These are phyloP conservation scores for Thraustochytrium striatum DNA, from an alignment of 352 stramenopile species.

Conservation along the genomic window DNA sequence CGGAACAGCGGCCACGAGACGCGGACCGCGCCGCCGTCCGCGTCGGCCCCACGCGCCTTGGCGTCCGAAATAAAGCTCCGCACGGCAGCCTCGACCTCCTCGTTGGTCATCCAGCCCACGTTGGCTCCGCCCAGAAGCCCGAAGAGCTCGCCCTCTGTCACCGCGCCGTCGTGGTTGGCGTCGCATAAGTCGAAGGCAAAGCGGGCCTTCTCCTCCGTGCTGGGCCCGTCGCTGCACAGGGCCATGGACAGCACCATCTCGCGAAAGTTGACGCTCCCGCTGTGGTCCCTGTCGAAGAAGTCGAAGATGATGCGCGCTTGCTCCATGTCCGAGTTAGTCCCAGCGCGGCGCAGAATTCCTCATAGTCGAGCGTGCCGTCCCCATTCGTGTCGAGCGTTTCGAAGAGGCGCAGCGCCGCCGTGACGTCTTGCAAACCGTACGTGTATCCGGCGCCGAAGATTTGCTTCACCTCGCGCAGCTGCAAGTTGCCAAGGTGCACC, in stretches of 20 bases:
- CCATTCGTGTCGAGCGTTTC: constrained; percentile 30
- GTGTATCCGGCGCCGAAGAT: constrained; percentile 1
- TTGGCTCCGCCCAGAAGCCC: not conserved
- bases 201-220: constrained; percentile 12
- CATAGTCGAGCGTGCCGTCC: not conserved
- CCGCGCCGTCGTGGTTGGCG: constrained; percentile 6
- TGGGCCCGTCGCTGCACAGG: not conserved
- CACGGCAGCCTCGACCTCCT: not conserved
- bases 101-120: not conserved
- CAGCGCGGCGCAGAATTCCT: constrained; percentile 39
- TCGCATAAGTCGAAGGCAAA: constrained; percentile 15
- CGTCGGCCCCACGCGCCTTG: not conserved
- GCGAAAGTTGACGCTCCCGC: constrained; percentile 17
- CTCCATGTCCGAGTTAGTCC: not conserved
- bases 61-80: not conserved
- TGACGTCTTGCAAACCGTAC: constrained; percentile 14
- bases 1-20: constrained; percentile 17
- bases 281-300: constrained; percentile 26
- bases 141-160: not conserved
- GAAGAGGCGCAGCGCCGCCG: constrained; percentile 15
- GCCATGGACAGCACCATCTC: constrained; percentile 37
- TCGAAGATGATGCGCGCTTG: constrained; percentile 14
- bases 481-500: not conserved
- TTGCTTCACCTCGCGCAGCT: constrained; percentile 40
- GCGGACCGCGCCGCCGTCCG: not conserved